A percentile compares a stretch with the other conserved stretches of the same genome.
These are phyloP conservation scores for Torrubiellomyces zombiae DNA, from an alignment of 2,329 filamentous ascomycete species.

Conservation along the genomic window DNA sequence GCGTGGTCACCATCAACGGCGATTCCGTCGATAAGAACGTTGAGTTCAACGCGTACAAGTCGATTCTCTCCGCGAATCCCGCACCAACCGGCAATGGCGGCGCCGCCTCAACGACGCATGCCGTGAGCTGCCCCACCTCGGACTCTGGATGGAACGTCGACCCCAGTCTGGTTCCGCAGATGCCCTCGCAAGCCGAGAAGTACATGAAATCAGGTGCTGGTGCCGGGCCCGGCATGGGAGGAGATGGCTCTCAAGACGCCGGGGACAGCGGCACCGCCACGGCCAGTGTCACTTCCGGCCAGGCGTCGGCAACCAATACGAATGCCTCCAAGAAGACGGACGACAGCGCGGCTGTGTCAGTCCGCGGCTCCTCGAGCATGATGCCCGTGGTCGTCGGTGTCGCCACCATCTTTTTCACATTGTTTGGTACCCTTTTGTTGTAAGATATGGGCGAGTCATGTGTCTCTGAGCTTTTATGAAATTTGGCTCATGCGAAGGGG, in stretches of 20 bases:
- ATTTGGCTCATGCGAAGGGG: too few species aligned
- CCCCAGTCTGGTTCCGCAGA: conserved; percentile 30
- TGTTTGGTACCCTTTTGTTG: conserved; percentile 23
- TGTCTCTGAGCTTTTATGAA: too few species aligned
- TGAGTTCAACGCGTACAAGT: conserved; percentile 44
- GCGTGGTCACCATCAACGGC: conserved; percentile 53
- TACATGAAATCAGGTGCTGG: conserved; percentile 38
- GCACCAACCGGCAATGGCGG: conserved; percentile 34
- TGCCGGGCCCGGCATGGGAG: conserved; percentile 33
- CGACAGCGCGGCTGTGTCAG: conserved; percentile 16
- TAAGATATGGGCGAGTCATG: conserved; percentile 10
- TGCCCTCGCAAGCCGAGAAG: conserved; percentile 32
- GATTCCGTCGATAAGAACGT: conserved; percentile 37
- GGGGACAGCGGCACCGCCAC: conserved; percentile 29
- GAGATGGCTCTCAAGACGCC: conserved; percentile 36
- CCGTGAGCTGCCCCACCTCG: conserved; percentile 30
- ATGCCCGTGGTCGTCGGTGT: conserved; percentile 19
- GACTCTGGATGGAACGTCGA: conserved; percentile 34
- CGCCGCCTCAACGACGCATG: conserved; percentile 27
- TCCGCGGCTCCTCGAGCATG: conserved; percentile 11
- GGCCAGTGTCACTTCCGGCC: conserved; percentile 18
- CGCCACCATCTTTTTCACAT: conserved; percentile 17
- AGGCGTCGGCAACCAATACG: conserved; percentile 13
- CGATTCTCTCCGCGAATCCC: conserved; percentile 29
- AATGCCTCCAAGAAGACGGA: conserved; percentile 6